Evolutionary conservation across 2,329 filamentous ascomycete genomes (phyloP).

Genomic region (Nothophoma quercina): DNA sequence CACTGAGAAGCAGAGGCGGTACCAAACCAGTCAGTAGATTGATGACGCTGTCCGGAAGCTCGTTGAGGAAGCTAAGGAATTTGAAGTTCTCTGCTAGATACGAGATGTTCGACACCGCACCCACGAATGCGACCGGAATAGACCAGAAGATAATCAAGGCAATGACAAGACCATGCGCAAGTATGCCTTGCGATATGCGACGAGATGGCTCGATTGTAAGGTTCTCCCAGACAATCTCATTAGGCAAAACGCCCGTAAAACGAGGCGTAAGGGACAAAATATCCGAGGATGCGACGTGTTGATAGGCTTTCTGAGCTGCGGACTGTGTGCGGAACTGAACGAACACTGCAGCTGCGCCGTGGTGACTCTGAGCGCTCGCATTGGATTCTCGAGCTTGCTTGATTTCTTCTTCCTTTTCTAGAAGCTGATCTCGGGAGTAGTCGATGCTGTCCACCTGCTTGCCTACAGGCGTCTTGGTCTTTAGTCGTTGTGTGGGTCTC

Average conservation of each 20-base stretch:
- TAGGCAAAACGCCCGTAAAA: conserved; percentile 81
- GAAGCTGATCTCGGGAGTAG: conserved; percentile 81
- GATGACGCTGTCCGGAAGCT: conserved; percentile 74
- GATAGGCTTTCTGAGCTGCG: conserved; percentile 85
- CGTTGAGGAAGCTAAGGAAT: conserved; percentile 77
- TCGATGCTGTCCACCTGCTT: conserved; percentile 95
- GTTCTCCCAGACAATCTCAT: conserved; percentile 87
- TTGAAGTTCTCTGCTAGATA: conserved; percentile 68
- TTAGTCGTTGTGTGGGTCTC: conserved; percentile 47
- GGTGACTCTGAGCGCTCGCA: conserved; percentile 61
- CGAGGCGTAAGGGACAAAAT: conserved; percentile 81
- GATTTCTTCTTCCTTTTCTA: conserved; percentile 75
- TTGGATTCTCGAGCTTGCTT: conserved; percentile 73
- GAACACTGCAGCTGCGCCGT: conserved; percentile 80
- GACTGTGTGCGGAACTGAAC: conserved; percentile 86
- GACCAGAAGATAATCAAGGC: conserved; percentile 89
- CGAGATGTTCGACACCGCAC: conserved; percentile 83
- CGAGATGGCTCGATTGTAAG: conserved; percentile 83
- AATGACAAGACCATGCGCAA: conserved; percentile 74
- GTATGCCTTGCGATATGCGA: conserved; percentile 78
- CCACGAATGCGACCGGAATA: conserved; percentile 79
- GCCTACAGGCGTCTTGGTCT: conserved; percentile 65
- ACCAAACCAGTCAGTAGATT: conserved; percentile 87
- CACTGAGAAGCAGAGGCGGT: conserved; percentile 77
- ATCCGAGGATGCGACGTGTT: conserved; percentile 56